These are phyloP conservation scores for Rhamnella rubrinervis DNA, from an alignment of 331 rosid genomes.

Conservation along the genomic window DNA sequence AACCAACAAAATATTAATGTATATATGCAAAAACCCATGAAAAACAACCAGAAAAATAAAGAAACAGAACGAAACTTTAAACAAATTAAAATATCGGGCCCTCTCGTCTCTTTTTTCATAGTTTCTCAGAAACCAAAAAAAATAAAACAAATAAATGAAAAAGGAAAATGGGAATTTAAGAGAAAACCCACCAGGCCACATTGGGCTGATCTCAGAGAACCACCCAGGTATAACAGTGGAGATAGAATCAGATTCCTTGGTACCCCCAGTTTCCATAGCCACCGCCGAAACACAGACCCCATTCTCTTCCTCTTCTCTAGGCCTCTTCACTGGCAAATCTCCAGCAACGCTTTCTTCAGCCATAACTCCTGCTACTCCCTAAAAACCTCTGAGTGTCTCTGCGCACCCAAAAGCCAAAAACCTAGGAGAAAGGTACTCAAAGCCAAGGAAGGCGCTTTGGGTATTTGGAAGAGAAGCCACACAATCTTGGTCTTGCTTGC, in stretches of 20 bases:
- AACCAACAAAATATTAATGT: not conserved
- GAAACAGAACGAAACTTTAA: not conserved
- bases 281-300: slow-evolving; percentile 22
- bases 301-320: slow-evolving; percentile 57
- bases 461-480: slow-evolving; percentile 22
- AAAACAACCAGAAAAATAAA: not conserved
- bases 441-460: not conserved
- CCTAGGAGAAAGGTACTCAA: not conserved
- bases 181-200: slow-evolving; percentile 94
- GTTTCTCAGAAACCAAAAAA: slow-evolving; percentile 18
- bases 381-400: not conserved
- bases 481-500: slow-evolving; percentile 18
- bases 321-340: slow-evolving; percentile 63
- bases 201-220: slow-evolving; percentile 98
- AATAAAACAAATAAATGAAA: not conserved
- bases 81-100: not conserved
- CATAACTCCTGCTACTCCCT: slow-evolving; percentile 20
- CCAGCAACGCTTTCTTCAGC: slow-evolving; percentile 44
- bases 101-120: not conserved
- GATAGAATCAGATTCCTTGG: slow-evolving; percentile 35
- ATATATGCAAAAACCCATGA: not conserved
- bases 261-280: slow-evolving; percentile 40
- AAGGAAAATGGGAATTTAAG: not conserved
- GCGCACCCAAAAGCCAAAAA: not conserved
- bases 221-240: slow-evolving; percentile 90